Evolutionary conservation across 164 flowering plant species (phyloP).

Genomic region (Vitis cinerea): DNA sequence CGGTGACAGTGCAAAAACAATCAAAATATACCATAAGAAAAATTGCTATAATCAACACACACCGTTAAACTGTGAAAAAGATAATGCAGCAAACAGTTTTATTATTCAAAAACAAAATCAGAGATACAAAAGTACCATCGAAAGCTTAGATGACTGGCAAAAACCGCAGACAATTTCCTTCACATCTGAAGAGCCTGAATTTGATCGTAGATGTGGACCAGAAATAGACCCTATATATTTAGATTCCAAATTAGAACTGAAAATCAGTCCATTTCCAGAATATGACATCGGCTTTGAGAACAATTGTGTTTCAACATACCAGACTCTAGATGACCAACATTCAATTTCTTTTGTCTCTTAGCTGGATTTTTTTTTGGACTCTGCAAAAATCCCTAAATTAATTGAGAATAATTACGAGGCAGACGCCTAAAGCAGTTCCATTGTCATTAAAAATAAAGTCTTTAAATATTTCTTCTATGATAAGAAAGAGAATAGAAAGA

Average conservation of each 20-base stretch:
- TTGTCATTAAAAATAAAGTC: background rate
- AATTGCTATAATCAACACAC: background rate
- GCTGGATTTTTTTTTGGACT: conserved; percentile 12
- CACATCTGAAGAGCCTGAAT: conserved; percentile 7
- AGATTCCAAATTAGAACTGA: conserved; percentile 10
- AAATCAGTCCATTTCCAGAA: conserved; percentile 10
- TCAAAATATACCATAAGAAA: background rate
- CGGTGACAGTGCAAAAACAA: background rate
- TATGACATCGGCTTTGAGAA: background rate
- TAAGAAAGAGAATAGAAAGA: too few relatives aligned
- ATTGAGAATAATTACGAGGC: too few relatives aligned
- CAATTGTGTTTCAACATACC: background rate
- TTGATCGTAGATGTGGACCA: conserved; percentile 11
- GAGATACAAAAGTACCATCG: conserved; percentile 38
- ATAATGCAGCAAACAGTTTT: background rate
- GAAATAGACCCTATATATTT: conserved; percentile 5
- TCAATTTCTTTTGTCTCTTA: conserved; percentile 32
- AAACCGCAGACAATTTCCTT: conserved; percentile 46
- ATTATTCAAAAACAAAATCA: background rate
- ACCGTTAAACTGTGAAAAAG: background rate
- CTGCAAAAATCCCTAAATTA: conserved; percentile 25
- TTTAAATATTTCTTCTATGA: background rate
- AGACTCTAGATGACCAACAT: conserved; percentile 3
- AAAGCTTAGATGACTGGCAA: conserved; percentile 53
- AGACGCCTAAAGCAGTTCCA: too few relatives aligned